Percentiles rank a stretch among this genome's conserved stretches.
phyloP scores from a whole-genome alignment of 257 asterid species.

The Ehretia macrophylla region DNA sequence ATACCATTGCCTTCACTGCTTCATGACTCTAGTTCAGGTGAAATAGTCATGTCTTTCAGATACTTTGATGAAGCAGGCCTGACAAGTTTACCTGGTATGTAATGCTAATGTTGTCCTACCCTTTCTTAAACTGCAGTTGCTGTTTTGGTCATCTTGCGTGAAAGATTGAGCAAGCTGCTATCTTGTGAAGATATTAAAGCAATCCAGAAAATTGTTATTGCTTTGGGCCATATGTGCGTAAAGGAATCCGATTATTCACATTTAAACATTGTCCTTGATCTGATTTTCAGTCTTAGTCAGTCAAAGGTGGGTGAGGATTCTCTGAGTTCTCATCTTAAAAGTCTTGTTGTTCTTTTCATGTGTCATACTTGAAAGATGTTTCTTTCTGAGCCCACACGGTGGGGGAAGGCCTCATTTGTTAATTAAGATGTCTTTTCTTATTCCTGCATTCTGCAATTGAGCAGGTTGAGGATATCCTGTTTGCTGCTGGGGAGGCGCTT shows the following conservation, averaged over 20 bases:
- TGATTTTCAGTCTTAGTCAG: slow-evolving; percentile 82
- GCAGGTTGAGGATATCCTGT: slow-evolving; percentile 91
- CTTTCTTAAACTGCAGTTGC: slow-evolving; percentile 46
- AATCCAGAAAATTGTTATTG: slow-evolving; percentile 70
- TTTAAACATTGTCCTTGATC: slow-evolving; percentile 67
- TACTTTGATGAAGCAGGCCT: slow-evolving; percentile 1
- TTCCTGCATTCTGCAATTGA: slow-evolving; percentile 12
- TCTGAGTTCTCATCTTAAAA: background rate
- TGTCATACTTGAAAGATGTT: background rate
- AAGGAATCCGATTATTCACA: slow-evolving; percentile 63
- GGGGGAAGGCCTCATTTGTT: too few relatives aligned
- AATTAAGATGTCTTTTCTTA: slow-evolving; percentile 4
- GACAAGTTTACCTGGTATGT: background rate
- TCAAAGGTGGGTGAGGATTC: slow-evolving; percentile 64
- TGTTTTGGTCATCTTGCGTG: slow-evolving; percentile 54
- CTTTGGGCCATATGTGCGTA: slow-evolving; percentile 87
- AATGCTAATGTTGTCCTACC: slow-evolving; percentile 4
- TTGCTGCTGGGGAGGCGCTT: slow-evolving; percentile 99
- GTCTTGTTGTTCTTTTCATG: background rate
- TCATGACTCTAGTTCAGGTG: slow-evolving; percentile 65
- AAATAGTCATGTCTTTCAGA: slow-evolving; percentile 16
- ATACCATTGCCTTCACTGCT: slow-evolving; percentile 64
- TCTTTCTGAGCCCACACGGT: background rate
- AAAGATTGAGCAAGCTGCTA: slow-evolving; percentile 68
- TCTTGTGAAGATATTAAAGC: slow-evolving; percentile 85